Conservation (phyloP, 129 eudicot genomes). For the Escallonia herrerae region DNA sequence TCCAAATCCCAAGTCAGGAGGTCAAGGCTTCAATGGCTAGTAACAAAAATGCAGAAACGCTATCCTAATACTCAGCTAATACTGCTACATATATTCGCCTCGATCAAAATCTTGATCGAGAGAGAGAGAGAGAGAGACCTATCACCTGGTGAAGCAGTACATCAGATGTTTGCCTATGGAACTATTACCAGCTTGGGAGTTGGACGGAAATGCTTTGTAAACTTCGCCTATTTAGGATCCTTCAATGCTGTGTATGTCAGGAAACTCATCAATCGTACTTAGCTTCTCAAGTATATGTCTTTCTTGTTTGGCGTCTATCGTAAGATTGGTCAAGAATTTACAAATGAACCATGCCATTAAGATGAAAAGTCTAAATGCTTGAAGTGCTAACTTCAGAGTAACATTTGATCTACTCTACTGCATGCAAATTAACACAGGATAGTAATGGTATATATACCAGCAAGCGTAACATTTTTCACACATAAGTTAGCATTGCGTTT, state of each 20-base stretch:
- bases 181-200: too few species aligned
- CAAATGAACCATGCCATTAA: neutral
- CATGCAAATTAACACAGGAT: too few species aligned
- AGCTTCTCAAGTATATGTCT: conserved; percentile 60
- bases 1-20: too few species aligned
- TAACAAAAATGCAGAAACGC: too few species aligned
- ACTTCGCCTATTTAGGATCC: neutral
- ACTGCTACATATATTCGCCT: too few species aligned
- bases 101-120: too few species aligned
- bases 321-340: conserved; percentile 37
- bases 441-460: neutral
- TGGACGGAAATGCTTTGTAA: neutral
- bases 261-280: conserved; percentile 25
- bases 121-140: too few species aligned
- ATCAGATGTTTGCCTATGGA: too few species aligned
- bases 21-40: too few species aligned
- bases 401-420: neutral
- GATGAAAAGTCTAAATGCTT: neutral
- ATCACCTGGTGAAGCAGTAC: too few species aligned
- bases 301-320: conserved; percentile 76
- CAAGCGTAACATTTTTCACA: neutral
- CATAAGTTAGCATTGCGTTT: neutral
- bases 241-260: conserved; percentile 15
- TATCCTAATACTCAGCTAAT: too few species aligned
- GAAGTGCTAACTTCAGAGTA: neutral